A percentile compares a stretch with the other conserved stretches of the same genome.
These are phyloP conservation scores for Pterocarpus macrocarpus DNA, from an alignment of 306 rosid genomes.

Conservation along the genomic window DNA sequence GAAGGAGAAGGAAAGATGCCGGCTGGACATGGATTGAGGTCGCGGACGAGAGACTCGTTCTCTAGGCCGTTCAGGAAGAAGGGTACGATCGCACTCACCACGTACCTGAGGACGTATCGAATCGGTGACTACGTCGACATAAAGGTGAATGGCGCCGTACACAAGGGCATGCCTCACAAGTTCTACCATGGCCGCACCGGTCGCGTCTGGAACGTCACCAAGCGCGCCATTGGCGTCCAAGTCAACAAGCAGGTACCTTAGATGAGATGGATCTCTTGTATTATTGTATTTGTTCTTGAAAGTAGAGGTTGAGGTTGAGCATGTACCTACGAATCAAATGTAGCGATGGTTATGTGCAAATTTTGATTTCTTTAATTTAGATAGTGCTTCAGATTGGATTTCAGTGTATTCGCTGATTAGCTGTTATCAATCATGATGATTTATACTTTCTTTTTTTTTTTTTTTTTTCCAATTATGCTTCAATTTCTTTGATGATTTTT, in stretches of 20 bases:
- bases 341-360: not conserved
- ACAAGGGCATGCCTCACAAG: slow-evolving; percentile 98
- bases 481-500: not conserved
- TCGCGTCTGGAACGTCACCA: slow-evolving; percentile 94
- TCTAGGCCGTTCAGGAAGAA: slow-evolving; percentile 97
- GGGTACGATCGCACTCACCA: slow-evolving; percentile 88
- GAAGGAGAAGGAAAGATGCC: slow-evolving; percentile 61
- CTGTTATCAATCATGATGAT: not conserved
- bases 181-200: slow-evolving; percentile 99
- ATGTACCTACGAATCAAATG: not conserved
- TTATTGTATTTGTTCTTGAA: no score
- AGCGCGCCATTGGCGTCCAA: slow-evolving; percentile 94
- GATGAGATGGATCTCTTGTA: no score
- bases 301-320: no score
- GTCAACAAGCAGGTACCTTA: slow-evolving; percentile 83
- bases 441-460: not conserved
- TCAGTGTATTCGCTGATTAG: not conserved
- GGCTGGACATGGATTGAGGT: slow-evolving; percentile 92
- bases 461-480: no score
- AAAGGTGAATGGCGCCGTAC: slow-evolving; percentile 93
- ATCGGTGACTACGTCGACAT: slow-evolving; percentile 89
- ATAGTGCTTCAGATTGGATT: no score
- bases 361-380: not conserved
- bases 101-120: slow-evolving; percentile 76
- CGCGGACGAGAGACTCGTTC: slow-evolving; percentile 87